Evolutionary conservation across 2,329 filamentous ascomycete genomes (phyloP).

Genomic region (Colletotrichum trifolii): DNA sequence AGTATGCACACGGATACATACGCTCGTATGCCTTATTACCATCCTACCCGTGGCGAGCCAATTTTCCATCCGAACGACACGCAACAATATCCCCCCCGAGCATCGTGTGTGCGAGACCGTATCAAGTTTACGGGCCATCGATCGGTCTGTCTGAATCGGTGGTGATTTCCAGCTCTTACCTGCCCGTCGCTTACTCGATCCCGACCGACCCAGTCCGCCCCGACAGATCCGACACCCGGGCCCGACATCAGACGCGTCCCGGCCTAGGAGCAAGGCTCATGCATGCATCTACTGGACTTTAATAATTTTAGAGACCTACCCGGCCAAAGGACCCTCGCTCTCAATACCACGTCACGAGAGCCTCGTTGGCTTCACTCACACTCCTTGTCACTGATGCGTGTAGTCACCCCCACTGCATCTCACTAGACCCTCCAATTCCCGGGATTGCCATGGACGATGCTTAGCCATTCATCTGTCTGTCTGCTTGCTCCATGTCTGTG

Average conservation of each 20-base stretch:
- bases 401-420: neutral
- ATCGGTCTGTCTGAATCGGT: conserved; percentile 10
- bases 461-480: conserved; percentile 29
- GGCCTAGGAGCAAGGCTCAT: conserved; percentile 2
- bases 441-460: conserved; percentile 13
- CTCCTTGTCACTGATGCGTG: neutral
- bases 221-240: conserved; percentile 29
- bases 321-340: neutral
- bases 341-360: neutral
- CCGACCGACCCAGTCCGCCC: conserved; percentile 8
- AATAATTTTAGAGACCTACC: neutral
- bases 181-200: conserved; percentile 25
- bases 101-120: conserved; percentile 20
- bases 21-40: too few relatives aligned
- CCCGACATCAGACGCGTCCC: conserved; percentile 22
- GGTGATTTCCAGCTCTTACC: neutral
- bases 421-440: neutral
- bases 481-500: conserved; percentile 35
- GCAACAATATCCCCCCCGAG: neutral
- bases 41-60: neutral
- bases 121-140: neutral
- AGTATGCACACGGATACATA: too few relatives aligned
- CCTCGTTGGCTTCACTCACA: neutral
- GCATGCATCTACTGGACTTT: neutral
- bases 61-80: neutral